Percentiles rank a stretch among this genome's conserved stretches.
Conservation (phyloP, 1,284 basidiomycete genomes). For the Phaffia rhodozyma region DNA sequence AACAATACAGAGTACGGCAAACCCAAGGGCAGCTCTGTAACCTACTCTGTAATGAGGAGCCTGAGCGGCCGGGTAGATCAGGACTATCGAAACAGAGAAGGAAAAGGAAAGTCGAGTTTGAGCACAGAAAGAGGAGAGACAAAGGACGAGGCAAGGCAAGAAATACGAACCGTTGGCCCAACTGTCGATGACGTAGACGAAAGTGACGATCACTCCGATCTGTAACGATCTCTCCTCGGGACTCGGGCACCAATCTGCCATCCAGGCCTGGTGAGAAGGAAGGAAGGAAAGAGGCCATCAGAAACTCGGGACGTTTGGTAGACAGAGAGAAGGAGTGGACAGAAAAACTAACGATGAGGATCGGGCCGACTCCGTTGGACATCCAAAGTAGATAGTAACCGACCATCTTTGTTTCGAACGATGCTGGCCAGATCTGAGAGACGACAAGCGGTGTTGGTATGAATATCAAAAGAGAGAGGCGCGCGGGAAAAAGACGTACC, state of each 20-base stretch:
- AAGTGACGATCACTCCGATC: conserved; percentile 22
- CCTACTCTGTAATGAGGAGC: conserved; percentile 24
- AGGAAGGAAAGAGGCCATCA: background rate
- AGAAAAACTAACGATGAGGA: conserved; percentile 21
- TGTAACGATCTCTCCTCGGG: conserved; percentile 23
- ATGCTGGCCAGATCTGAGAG: conserved; percentile 19
- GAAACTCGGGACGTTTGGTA: background rate
- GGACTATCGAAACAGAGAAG: conserved; percentile 15
- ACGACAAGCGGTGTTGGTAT: background rate
- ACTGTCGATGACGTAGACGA: conserved; percentile 23
- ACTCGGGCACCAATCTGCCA: conserved; percentile 23
- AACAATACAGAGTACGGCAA: conserved; percentile 19
- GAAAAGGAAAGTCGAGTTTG: background rate
- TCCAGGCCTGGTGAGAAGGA: conserved; percentile 22
- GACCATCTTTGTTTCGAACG: conserved; percentile 24
- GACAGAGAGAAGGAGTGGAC: background rate
- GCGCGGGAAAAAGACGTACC: background rate
- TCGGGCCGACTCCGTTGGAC: conserved; percentile 22
- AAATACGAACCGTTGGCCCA: conserved; percentile 23
- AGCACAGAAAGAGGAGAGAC: background rate
- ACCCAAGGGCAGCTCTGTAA: conserved; percentile 23
- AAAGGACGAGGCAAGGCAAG: background rate
- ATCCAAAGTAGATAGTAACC: conserved; percentile 25
- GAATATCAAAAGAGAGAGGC: background rate
- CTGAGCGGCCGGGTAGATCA: conserved; percentile 24